phyloP scores from a whole-genome alignment of 257 asterid species.

The Penstemon eatonii region DNA sequence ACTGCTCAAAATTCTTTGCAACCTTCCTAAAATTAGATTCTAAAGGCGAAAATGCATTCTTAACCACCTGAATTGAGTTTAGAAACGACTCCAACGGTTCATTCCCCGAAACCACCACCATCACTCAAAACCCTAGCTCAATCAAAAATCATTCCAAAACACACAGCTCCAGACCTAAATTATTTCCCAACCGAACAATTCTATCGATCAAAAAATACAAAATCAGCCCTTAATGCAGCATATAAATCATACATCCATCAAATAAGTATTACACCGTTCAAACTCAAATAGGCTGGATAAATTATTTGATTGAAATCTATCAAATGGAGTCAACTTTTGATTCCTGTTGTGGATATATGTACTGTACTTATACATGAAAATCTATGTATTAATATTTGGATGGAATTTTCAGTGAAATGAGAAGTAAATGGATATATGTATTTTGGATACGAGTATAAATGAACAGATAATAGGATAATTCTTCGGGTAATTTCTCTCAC shows the following conservation, averaged over 20 bases:
- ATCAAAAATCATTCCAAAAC: conserved; percentile 37
- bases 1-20: conserved; percentile 73
- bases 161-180: conserved; percentile 24
- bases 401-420: conserved; percentile 23
- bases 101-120: conserved; percentile 71
- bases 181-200: conserved; percentile 24
- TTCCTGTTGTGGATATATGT: conserved; percentile 9
- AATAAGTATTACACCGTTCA: conserved; percentile 25
- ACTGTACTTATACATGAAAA: conserved; percentile 14
- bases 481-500: conserved; percentile 30
- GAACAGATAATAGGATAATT: conserved; percentile 34
- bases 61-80: conserved; percentile 77
- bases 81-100: conserved; percentile 83
- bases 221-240: conserved; percentile 26
- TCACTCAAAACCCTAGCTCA: conserved; percentile 46
- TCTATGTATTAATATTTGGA: conserved; percentile 13
- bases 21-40: conserved; percentile 71
- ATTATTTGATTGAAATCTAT: conserved; percentile 16
- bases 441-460: conserved; percentile 24
- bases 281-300: conserved; percentile 14
- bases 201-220: conserved; percentile 6
- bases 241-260: conserved; percentile 21
- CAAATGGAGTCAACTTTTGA: conserved; percentile 20
- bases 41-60: conserved; percentile 67
- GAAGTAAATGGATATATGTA: conserved; percentile 13